These are phyloP conservation scores for Torulaspora globosa DNA, from an alignment of 1,139 yeast genomes.

Conservation along the genomic window DNA sequence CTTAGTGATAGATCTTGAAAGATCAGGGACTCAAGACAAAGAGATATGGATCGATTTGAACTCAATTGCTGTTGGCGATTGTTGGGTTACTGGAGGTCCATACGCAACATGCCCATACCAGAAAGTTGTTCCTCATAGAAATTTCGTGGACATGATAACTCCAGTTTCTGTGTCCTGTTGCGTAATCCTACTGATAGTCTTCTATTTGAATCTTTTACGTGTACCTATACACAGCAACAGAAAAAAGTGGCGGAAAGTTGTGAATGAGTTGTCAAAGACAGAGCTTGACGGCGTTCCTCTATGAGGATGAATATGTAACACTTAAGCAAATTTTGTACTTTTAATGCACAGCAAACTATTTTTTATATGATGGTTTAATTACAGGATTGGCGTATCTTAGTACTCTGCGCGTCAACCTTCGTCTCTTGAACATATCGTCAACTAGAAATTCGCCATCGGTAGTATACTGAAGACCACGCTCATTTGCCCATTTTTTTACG, in stretches of 20 bases:
- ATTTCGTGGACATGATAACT: constrained; percentile 60
- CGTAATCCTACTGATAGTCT: constrained; percentile 45
- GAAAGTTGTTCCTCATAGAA: constrained; percentile 48
- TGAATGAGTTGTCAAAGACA: constrained; percentile 43
- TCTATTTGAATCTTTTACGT: constrained; percentile 38
- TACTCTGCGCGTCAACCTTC: constrained; percentile 52
- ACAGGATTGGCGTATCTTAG: constrained; percentile 47
- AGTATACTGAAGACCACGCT: constrained; percentile 50
- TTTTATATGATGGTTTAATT: constrained; percentile 30
- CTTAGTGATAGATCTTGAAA: constrained; percentile 29
- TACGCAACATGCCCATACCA: constrained; percentile 76
- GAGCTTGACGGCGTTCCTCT: constrained; percentile 68
- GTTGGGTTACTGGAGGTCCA: constrained; percentile 88
- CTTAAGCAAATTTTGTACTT: constrained; percentile 3
- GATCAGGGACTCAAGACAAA: constrained; percentile 10
- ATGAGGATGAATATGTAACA: constrained; percentile 24
- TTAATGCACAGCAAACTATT: constrained; percentile 4
- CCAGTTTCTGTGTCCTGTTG: constrained; percentile 61
- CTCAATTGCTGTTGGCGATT: constrained; percentile 64
- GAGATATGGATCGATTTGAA: constrained; percentile 78
- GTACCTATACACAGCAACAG: constrained; percentile 55
- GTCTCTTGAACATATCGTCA: constrained; percentile 53
- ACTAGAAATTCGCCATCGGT: constrained; percentile 50
- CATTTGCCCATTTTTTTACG: constrained; percentile 51
- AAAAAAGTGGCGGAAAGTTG: constrained; percentile 50